These are phyloP conservation scores for Aspergillus sparsus DNA, from an alignment of 495 filamentous ascomycete species.

Conservation along the genomic window DNA sequence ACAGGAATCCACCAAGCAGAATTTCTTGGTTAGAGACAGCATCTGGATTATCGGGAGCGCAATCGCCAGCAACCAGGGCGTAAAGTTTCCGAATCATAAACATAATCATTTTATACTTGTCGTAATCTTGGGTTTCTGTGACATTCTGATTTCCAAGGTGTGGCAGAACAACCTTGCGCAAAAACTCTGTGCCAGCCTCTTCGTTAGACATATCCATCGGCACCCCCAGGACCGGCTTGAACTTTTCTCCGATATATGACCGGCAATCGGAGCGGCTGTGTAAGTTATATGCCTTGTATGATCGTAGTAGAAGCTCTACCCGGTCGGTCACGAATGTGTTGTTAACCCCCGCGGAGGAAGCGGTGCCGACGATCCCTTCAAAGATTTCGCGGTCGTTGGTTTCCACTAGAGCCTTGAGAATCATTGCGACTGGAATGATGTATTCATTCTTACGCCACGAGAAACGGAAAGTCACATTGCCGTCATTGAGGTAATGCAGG, in stretches of 20 bases:
- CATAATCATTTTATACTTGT: constrained; percentile 92
- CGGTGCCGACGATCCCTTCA: constrained; percentile 76
- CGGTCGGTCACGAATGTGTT: constrained; percentile 96
- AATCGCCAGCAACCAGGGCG: constrained; percentile 86
- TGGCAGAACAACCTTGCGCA: constrained; percentile 84
- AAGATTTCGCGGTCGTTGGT: constrained; percentile 97
- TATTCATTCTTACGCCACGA: constrained; percentile 98
- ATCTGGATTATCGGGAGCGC: constrained; percentile 91
- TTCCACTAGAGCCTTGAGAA: constrained; percentile 90
- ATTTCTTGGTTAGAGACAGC: constrained; percentile 93
- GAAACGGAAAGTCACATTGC: constrained; percentile 94
- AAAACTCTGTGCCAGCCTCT: constrained; percentile 84
- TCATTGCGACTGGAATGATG: constrained; percentile 91
- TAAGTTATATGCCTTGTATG: constrained; percentile 85
- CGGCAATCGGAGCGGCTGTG: constrained; percentile 77
- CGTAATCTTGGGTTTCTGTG: constrained; percentile 74
- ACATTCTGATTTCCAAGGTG: constrained; percentile 84
- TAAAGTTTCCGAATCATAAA: constrained; percentile 98
- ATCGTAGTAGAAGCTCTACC: constrained; percentile 86
- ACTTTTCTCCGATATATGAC: constrained; percentile 83
- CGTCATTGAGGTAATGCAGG: constrained; percentile 91
- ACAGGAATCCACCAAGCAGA: constrained; percentile 87
- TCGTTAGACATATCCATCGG: constrained; percentile 78
- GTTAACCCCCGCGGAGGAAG: constrained; percentile 69
- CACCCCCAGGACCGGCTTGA: constrained; percentile 80